phyloP scores from a whole-genome alignment of 495 filamentous ascomycete genomes.

The Xylaria longipes region DNA sequence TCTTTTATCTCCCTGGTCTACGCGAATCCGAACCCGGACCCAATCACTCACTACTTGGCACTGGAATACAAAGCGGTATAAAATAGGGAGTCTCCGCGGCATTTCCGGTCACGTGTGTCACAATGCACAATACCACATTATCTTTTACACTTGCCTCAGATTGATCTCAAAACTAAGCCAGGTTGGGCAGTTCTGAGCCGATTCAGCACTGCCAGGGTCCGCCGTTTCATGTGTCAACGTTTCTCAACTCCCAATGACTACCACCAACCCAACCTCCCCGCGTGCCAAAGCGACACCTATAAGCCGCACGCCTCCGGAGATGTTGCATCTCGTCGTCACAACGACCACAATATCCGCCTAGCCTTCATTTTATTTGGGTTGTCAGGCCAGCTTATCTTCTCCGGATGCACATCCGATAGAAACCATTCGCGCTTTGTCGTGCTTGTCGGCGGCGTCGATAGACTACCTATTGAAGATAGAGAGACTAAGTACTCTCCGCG shows the following conservation, averaged over 20 bases:
- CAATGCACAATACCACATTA: not conserved
- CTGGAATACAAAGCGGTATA: not conserved
- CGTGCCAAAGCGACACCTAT: conserved; percentile 60
- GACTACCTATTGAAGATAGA: conserved; percentile 48
- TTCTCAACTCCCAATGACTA: conserved; percentile 52
- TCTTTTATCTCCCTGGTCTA: not conserved
- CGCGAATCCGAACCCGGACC: not conserved
- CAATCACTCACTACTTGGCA: not conserved
- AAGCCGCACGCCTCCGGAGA: conserved; percentile 50
- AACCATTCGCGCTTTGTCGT: conserved; percentile 39
- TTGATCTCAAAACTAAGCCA: not conserved
- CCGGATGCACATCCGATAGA: conserved; percentile 49
- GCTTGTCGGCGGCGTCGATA: not conserved
- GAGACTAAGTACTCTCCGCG: conserved; percentile 32
- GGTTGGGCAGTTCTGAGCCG: not conserved
- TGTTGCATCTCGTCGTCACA: conserved; percentile 57
- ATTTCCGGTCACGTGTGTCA: conserved; percentile 1
- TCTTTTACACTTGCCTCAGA: no score
- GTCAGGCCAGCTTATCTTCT: conserved; percentile 48
- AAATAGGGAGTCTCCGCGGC: not conserved
- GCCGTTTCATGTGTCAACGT: conserved; percentile 42
- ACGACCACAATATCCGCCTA: conserved; percentile 60
- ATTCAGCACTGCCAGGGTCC: conserved; percentile 25
- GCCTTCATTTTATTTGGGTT: conserved; percentile 55
- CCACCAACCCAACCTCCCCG: conserved; percentile 51